Evolutionary conservation across 805 yeast genomes (phyloP).

Genomic region (Isabelozyma gotoi): DNA sequence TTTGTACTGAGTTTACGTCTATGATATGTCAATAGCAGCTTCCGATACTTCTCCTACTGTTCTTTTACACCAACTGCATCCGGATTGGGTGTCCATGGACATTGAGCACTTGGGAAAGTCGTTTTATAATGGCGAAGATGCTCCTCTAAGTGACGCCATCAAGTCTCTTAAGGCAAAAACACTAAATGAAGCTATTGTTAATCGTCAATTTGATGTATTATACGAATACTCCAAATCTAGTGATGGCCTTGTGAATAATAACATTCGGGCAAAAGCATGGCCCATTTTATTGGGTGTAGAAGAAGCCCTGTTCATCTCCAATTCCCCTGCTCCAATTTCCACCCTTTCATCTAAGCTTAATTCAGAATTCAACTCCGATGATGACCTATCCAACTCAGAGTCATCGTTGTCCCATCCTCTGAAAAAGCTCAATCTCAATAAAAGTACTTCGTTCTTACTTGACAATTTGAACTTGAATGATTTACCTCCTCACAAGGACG

Average conservation of each 20-base stretch:
- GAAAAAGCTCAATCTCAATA: slow-evolving; percentile 4
- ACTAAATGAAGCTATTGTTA: slow-evolving; percentile 34
- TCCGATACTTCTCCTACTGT: not conserved
- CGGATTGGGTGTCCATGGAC: slow-evolving; percentile 56
- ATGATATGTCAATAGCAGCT: not conserved
- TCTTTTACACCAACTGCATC: slow-evolving; percentile 11
- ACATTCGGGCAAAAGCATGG: slow-evolving; percentile 49
- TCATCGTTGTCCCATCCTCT: slow-evolving; percentile 1
- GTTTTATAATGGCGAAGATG: slow-evolving; percentile 39
- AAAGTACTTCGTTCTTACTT: slow-evolving; percentile 11
- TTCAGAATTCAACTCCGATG: not conserved
- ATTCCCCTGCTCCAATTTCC: not conserved
- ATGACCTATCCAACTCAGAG: not conserved
- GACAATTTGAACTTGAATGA: slow-evolving; percentile 24
- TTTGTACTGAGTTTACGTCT: no score
- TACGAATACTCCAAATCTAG: slow-evolving; percentile 39
- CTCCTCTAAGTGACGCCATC: slow-evolving; percentile 40
- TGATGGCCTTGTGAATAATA: slow-evolving; percentile 46
- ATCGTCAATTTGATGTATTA: slow-evolving; percentile 24
- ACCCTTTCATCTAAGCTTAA: not conserved
- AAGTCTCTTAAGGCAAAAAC: slow-evolving; percentile 36
- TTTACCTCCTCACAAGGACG: slow-evolving; percentile 61
- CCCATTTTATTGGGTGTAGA: slow-evolving; percentile 43
- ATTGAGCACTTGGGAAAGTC: slow-evolving; percentile 46
- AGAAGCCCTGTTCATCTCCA: not conserved